Base-by-base conservation (phyloP, 176 grass and related monocot genomes). In the Rhynchospora breviuscula region DNA sequence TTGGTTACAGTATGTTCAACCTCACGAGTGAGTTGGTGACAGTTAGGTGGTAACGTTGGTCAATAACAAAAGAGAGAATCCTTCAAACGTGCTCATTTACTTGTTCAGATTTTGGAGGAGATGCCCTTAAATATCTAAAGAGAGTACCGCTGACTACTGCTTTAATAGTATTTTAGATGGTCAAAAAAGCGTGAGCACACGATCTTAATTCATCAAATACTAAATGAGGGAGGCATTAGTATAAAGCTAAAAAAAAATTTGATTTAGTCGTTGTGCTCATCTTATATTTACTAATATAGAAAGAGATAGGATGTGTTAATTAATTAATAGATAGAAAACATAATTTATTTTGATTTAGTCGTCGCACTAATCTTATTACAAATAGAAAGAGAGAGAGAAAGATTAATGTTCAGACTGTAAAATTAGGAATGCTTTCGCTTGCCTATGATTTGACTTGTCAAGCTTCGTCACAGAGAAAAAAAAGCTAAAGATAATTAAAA, bases 101-200 rank as follows among this genome's bases (percentile, higher is more conserved):
- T 48, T 29, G 21, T 75, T 75, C 71, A 75, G 14, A 75, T 51
- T 75, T 75, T 52, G 47, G 53, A 52, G 21, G 10, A 75, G 13
- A 53, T 21, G 21, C 49, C 45, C 69, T 51, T 73, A 73, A 1
- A 73, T 52, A 75, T 25, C 29, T 67, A 67, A 14, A 52, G 11
- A 26, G 52, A 14, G n/a, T 51, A 44, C 12, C 48, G 69, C 45
- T 73, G 69, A 49, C n/a, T 49, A n/a, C 18, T 49, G 44, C 45
- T 49, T 73, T 12, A 2, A 13, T 73, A 13, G 0, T 49, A 2
- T 48, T 23, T 25, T 14, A 51, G 23, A 54, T 18, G 49, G 73
- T 57, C 73, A 78, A 78, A 31, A 12, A 78, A 78, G 51, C 73
- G 25, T 78, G 73, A 78, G 31, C 73, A 57, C 73, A 78, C 73